phyloP scores from a whole-genome alignment of 2,329 filamentous ascomycete species.

The Lasiodiplodia gonubiensis region DNA sequence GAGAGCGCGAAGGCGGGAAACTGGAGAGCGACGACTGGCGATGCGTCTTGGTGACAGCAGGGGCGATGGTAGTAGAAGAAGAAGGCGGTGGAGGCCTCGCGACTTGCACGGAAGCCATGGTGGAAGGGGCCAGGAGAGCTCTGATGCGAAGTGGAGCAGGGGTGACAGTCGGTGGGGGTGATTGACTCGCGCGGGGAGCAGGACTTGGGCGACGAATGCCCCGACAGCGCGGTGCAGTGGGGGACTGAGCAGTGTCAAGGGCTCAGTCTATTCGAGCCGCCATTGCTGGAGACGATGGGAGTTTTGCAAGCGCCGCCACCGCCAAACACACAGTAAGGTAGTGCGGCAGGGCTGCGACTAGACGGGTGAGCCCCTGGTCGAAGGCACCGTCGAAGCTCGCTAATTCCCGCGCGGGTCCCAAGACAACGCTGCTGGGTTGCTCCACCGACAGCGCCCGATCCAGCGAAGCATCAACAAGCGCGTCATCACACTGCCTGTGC shows the following conservation, averaged over 20 bases:
- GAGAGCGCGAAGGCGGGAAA: conserved; percentile 48
- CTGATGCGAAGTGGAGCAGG: conserved; percentile 22
- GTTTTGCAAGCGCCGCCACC: conserved; percentile 4
- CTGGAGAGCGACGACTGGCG: conserved; percentile 51
- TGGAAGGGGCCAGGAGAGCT: conserved; percentile 28
- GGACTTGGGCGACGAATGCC: neutral
- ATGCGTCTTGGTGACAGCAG: conserved; percentile 34
- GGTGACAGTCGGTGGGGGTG: conserved; percentile 19
- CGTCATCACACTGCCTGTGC: conserved; percentile 10
- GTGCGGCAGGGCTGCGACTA: conserved; percentile 11
- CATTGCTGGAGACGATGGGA: conserved; percentile 11
- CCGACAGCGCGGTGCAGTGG: neutral
- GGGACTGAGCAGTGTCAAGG: neutral
- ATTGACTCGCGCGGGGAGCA: conserved; percentile 20
- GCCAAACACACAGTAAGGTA: neutral
- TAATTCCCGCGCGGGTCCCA: conserved; percentile 12
- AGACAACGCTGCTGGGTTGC: conserved; percentile 4
- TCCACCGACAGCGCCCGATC: conserved; percentile 14
- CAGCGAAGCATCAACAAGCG: conserved; percentile 12
- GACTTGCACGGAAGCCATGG: conserved; percentile 41
- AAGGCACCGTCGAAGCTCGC: neutral
- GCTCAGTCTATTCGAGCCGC: neutral
- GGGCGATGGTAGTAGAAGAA: conserved; percentile 1
- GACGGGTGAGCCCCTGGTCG: conserved; percentile 7
- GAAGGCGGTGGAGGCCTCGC: conserved; percentile 35